Evolutionary conservation across 2,329 filamentous ascomycete genomes (phyloP).

Genomic region (Penicillium oxalicum): DNA sequence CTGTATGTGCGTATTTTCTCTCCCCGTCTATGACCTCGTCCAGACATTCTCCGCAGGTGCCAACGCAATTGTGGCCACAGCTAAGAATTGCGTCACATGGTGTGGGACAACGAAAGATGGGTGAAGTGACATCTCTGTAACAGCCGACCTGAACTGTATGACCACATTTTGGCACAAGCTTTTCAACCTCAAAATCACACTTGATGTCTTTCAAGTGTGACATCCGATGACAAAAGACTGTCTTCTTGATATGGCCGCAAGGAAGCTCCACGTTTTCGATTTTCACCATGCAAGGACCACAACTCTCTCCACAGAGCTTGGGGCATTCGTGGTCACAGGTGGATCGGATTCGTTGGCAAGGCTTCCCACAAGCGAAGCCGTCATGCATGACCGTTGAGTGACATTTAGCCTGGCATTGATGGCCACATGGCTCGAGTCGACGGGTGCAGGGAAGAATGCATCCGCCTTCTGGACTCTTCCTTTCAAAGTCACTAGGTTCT

Average conservation of each 20-base stretch:
- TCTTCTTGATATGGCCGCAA: constrained; percentile 6
- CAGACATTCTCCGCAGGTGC: background rate
- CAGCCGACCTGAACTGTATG: constrained; percentile 4
- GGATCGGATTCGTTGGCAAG: constrained; percentile 8
- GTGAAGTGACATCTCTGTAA: constrained; percentile 2
- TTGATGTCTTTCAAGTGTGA: background rate
- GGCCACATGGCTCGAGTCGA: constrained; percentile 11
- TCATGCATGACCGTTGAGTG: constrained; percentile 8
- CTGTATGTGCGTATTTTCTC: background rate
- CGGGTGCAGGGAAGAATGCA: constrained; percentile 6
- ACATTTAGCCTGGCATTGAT: constrained; percentile 11
- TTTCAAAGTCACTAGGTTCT: constrained; percentile 7
- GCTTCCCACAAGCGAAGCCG: constrained; percentile 3
- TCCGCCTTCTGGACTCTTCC: constrained; percentile 7
- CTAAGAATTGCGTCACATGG: constrained; percentile 3
- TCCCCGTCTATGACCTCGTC: background rate
- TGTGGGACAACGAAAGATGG: constrained; percentile 1
- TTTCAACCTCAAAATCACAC: constrained; percentile 4
- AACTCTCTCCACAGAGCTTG: constrained; percentile 8
- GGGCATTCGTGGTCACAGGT: constrained; percentile 7
- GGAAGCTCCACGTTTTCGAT: constrained; percentile 6
- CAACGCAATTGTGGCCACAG: constrained; percentile 4
- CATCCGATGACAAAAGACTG: constrained; percentile 3
- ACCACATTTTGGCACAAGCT: constrained; percentile 2
- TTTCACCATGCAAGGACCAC: constrained; percentile 4